Evolutionary conservation across 306 rosid genomes (phyloP), one percentile per base, ranked within the genome.

Genomic region (Cucurbita moschata): DNA sequence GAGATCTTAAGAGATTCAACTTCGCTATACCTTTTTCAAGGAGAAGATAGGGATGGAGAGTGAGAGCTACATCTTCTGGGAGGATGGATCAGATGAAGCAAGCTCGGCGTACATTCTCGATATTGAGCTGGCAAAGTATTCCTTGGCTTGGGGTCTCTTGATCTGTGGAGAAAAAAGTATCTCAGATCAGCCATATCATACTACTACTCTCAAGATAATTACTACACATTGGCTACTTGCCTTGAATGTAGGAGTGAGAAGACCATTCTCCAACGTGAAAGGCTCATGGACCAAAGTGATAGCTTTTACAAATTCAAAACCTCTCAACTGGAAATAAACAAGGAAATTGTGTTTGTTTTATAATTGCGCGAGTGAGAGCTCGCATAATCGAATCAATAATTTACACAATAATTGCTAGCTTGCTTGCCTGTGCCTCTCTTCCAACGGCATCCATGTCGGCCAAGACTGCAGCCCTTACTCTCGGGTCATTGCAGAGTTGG

Each of bases 171-270:
- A 40, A 55, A 43, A 4, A 18, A 11, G 6, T 2, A 16, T 14
- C 6, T 14, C 67, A 37, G 38, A 38, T 69, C 19, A 67, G 55
- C 10, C 8, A 10, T 44, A 66, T 43, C n/a, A 66, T 49, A 23
- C 8, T 30, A 30, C 23, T 8, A 14, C 58, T 47, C 42, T 15
- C 46, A 12, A 14, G 14, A 8, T 26, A 50, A 15, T 15, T 4
- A 30, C 74, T 30, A 30, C 35, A 51, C 23, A 30, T 50, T 16
- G 60, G 39, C 67, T n/a, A 71, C 90, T 88, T 84, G 68, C 99
- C 99, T 95, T 95, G 72, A 85, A 87, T 64, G 99, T 95, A 19
- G 99, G 99, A 65, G 99, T 95, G 71, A 89, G 87, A 64, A 95
- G 84, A 69, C 86, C 99, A 73, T 91, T 95, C 86, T 95, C 99